These are phyloP conservation scores for Eucalyptus guilfoylei DNA, from an alignment of 345 rosid genomes.

Conservation along the genomic window DNA sequence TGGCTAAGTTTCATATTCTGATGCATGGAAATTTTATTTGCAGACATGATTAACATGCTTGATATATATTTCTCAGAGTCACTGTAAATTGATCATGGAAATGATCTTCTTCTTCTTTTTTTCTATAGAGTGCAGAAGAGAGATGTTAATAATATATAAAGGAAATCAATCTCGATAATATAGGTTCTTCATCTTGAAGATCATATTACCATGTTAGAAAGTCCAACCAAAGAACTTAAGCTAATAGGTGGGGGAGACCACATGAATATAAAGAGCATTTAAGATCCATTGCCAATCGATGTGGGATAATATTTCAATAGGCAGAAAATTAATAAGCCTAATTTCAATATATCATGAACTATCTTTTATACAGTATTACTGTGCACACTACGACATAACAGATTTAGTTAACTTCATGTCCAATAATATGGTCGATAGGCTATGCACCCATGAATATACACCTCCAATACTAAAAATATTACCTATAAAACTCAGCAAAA, in stretches of 20 bases:
- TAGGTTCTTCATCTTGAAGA: not conserved
- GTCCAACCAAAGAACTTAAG: too few species aligned
- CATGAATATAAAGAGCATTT: too few species aligned
- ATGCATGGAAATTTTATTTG: not conserved
- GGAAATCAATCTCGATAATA: not conserved
- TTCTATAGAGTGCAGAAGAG: not conserved
- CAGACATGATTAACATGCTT: not conserved
- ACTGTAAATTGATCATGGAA: not conserved
- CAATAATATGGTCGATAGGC: not conserved
- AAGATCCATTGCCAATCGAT: too few species aligned
- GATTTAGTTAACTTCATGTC: not conserved
- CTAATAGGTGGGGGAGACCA: too few species aligned
- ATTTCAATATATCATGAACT: not conserved
- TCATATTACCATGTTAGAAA: not conserved
- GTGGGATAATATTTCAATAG: too few species aligned
- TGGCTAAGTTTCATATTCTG: not conserved
- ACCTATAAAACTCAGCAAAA: slow-evolving; percentile 76
- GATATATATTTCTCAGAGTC: not conserved
- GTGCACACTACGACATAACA: not conserved
- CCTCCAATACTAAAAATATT: not conserved
- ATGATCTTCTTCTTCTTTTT: not conserved
- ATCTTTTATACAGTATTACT: not conserved
- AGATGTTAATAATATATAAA: not conserved
- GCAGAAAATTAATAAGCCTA: not conserved
- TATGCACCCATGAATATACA: not conserved